A percentile compares a stretch with the other conserved stretches of the same genome.
Evolutionary conservation across 2,329 filamentous ascomycete species (phyloP).

Genomic region (Ceratocystis eucalypticola): DNA sequence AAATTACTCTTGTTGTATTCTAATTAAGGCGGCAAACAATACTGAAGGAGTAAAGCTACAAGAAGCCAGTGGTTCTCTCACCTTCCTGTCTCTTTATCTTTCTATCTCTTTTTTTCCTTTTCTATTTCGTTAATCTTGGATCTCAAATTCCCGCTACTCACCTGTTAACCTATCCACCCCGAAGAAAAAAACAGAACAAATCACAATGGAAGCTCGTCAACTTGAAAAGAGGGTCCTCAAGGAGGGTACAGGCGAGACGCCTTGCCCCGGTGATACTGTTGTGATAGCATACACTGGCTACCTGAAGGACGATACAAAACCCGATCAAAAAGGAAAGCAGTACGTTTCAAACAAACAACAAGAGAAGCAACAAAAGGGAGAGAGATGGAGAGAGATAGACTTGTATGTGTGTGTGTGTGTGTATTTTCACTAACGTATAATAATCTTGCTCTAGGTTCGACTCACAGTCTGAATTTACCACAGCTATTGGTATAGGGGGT

Average conservation of each 20-base stretch:
- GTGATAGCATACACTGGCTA: slow-evolving; percentile 86
- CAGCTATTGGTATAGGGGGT: slow-evolving; percentile 63
- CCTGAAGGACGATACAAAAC: slow-evolving; percentile 52
- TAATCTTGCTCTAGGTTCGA: slow-evolving; percentile 49
- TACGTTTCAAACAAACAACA: slow-evolving; percentile 34
- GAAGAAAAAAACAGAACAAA: background rate
- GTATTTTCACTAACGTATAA: no score
- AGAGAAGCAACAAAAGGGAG: background rate
- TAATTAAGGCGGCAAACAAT: no score
- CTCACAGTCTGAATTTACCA: slow-evolving; percentile 61
- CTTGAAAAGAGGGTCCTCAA: slow-evolving; percentile 43
- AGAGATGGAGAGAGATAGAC: background rate
- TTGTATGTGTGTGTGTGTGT: no score
- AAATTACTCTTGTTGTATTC: no score
- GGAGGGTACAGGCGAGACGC: slow-evolving; percentile 49
- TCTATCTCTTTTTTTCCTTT: slow-evolving; percentile 10
- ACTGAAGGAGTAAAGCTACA: background rate
- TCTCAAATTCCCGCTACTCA: background rate
- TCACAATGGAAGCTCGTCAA: slow-evolving; percentile 53
- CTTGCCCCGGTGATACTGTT: slow-evolving; percentile 56
- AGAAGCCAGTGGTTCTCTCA: background rate
- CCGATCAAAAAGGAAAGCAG: slow-evolving; percentile 56
- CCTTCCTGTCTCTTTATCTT: background rate
- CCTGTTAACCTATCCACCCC: slow-evolving; percentile 9
- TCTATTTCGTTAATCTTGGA: background rate